These are phyloP conservation scores for Fusarium sp. DNA, from an alignment of 2,329 filamentous ascomycete genomes.

Conservation along the genomic window DNA sequence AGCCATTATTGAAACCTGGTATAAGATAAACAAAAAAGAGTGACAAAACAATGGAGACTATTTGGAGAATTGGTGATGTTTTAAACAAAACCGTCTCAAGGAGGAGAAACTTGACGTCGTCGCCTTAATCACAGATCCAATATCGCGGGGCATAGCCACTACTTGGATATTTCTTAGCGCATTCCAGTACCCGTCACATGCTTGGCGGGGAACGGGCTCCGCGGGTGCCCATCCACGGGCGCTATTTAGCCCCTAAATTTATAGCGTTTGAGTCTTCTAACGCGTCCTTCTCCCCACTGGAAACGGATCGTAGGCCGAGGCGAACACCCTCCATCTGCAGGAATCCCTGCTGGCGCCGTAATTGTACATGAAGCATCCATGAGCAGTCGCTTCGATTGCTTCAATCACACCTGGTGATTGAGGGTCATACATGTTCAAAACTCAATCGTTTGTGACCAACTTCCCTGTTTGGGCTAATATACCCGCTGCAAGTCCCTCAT, in stretches of 20 bases:
- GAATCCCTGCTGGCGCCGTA: constrained; percentile 37
- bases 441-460: constrained; percentile 7
- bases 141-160: constrained; percentile 49
- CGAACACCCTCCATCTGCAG: constrained; percentile 19
- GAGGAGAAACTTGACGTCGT: constrained; percentile 42
- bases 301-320: constrained; percentile 36
- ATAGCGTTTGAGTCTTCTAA: constrained; percentile 22
- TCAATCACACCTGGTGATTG: constrained; percentile 12
- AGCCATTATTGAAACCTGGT: constrained; percentile 24
- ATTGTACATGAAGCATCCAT: constrained; percentile 36
- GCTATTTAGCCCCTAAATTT: constrained; percentile 29
- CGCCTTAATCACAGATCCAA: constrained; percentile 7
- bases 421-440: not conserved
- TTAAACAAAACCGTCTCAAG: constrained; percentile 22
- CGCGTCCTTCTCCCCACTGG: constrained; percentile 19
- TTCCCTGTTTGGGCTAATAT: constrained; percentile 18
- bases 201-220: constrained; percentile 29
- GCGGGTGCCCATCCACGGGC: constrained; percentile 12
- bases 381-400: constrained; percentile 7
- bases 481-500: constrained; percentile 15
- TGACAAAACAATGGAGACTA: constrained; percentile 9
- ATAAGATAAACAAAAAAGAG: constrained; percentile 17
- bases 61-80: constrained; percentile 14
- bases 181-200: constrained; percentile 46
- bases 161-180: constrained; percentile 53